These are phyloP conservation scores for Chloromonas sp. DNA, from an alignment of 163 green algal species.

Conservation along the genomic window DNA sequence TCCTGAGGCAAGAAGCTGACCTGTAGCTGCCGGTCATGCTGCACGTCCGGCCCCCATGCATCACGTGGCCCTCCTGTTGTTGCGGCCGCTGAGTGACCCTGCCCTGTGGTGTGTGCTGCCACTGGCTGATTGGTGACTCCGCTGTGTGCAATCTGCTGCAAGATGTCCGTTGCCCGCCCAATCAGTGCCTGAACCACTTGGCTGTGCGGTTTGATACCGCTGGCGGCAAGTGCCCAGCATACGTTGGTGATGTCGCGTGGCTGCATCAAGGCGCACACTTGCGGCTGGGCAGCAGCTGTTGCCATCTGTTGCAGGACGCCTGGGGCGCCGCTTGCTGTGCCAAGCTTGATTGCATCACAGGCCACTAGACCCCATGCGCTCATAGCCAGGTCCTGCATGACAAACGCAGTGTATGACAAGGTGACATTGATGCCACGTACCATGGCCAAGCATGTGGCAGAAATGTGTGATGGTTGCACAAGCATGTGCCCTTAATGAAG, in stretches of 20 bases:
- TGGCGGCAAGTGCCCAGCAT: background rate
- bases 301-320: background rate
- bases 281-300: background rate
- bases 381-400: constrained; percentile 2
- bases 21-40: background rate
- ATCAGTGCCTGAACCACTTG: too few relatives aligned
- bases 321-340: background rate
- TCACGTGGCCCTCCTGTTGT: background rate
- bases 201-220: background rate
- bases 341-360: background rate
- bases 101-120: background rate
- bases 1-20: background rate
- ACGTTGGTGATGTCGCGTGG: background rate
- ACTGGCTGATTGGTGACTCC: background rate
- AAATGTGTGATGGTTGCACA: background rate
- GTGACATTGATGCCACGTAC: background rate
- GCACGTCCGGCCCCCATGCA: background rate
- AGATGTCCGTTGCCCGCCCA: background rate
- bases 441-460: too few relatives aligned
- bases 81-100: background rate
- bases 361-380: background rate
- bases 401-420: background rate
- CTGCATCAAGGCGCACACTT: background rate
- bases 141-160: background rate
- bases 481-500: background rate